Percentiles rank a stretch among this genome's conserved stretches.
Evolutionary conservation across 2,329 filamentous ascomycete genomes (phyloP).

Genomic region (Rutstroemia sydowiana): DNA sequence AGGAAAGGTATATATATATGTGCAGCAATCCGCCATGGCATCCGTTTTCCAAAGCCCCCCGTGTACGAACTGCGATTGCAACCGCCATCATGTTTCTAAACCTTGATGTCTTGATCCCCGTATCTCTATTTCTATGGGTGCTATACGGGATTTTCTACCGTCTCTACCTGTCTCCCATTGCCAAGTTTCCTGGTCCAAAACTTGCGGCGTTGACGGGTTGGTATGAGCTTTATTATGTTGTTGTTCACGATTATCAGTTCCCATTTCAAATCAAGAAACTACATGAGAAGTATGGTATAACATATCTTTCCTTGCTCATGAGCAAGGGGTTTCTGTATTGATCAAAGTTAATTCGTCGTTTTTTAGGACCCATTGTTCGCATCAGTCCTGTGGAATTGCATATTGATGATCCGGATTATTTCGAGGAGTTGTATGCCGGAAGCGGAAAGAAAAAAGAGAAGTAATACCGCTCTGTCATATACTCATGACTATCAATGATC

Average conservation of each 20-base stretch:
- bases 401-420: slow-evolving; percentile 31
- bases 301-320: too few species aligned
- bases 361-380: slow-evolving; percentile 3
- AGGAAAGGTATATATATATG: too few species aligned
- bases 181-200: slow-evolving; percentile 29
- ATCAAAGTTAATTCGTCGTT: slow-evolving; percentile 27
- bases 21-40: too few species aligned
- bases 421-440: slow-evolving; percentile 34
- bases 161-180: slow-evolving; percentile 31
- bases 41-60: too few species aligned
- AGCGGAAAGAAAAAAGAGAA: slow-evolving; percentile 12
- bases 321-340: background rate
- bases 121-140: background rate
- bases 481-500: background rate
- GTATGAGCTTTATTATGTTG: slow-evolving; percentile 36
- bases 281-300: slow-evolving; percentile 33
- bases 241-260: slow-evolving; percentile 36
- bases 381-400: slow-evolving; percentile 33
- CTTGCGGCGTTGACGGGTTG: slow-evolving; percentile 27
- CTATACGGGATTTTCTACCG: slow-evolving; percentile 17
- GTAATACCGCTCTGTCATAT: slow-evolving; percentile 1
- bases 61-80: too few species aligned
- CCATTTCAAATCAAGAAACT: slow-evolving; percentile 36
- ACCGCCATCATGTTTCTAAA: background rate
- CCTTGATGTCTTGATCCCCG: background rate